Evolutionary conservation across 495 filamentous ascomycete genomes (phyloP).

Genomic region (Xanthoparmelia taractica): DNA sequence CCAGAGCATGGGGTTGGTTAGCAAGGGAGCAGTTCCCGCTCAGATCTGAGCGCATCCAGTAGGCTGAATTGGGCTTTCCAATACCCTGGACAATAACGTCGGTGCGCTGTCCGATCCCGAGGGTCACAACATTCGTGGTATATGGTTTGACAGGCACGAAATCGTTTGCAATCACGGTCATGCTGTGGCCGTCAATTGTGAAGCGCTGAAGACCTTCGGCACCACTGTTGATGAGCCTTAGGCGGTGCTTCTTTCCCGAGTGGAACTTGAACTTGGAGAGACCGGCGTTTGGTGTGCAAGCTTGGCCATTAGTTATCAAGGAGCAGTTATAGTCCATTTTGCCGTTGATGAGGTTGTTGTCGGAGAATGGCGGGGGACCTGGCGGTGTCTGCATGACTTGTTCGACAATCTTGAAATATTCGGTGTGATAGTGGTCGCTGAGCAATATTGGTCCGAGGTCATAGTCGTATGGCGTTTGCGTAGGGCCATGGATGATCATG

Average conservation of each 20-base stretch:
- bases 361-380: conserved; percentile 7
- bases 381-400: neutral
- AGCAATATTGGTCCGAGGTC: conserved; percentile 49
- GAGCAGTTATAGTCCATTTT: conserved; percentile 28
- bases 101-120: conserved; percentile 30
- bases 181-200: conserved; percentile 33
- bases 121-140: conserved; percentile 14
- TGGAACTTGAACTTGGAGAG: conserved; percentile 37
- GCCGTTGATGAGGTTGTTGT: conserved; percentile 38
- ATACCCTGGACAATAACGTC: conserved; percentile 37
- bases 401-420: conserved; percentile 25
- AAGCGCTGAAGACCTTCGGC: conserved; percentile 38
- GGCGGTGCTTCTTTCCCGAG: conserved; percentile 39
- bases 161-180: conserved; percentile 36
- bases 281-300: conserved; percentile 32
- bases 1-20: conserved; percentile 27
- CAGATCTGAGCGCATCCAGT: conserved; percentile 37
- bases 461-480: conserved; percentile 46
- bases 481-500: conserved; percentile 54
- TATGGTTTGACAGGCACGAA: conserved; percentile 36
- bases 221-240: conserved; percentile 49
- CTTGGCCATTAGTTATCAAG: neutral
- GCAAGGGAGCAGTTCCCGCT: conserved; percentile 11
- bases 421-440: conserved; percentile 36
- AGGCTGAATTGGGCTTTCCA: conserved; percentile 25